Percentiles rank a stretch among this genome's conserved stretches.
Evolutionary conservation across 805 yeast genomes (phyloP).

Genomic region (Millerago galiae): DNA sequence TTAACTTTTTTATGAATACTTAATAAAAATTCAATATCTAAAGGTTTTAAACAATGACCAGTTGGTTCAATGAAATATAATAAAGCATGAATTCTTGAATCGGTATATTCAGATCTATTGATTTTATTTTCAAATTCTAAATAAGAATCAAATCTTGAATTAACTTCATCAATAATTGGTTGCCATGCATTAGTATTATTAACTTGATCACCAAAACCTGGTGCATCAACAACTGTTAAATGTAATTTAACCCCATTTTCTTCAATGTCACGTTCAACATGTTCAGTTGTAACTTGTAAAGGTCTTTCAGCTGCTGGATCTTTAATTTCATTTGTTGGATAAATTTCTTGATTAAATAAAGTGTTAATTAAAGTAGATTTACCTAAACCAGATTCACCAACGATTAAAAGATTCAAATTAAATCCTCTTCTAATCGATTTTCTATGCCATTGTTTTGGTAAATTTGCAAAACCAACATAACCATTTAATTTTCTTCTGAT

Average conservation of each 20-base stretch:
- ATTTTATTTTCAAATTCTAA: constrained; percentile 86
- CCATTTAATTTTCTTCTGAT: constrained; percentile 82
- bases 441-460: constrained; percentile 98
- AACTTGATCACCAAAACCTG: constrained; percentile 90
- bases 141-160: constrained; percentile 77
- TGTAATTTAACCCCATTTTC: constrained; percentile 89
- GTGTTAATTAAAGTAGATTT: constrained; percentile 90
- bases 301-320: constrained; percentile 40
- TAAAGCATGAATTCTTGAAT: constrained; percentile 88
- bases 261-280: constrained; percentile 67
- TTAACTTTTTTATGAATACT: constrained; percentile 86
- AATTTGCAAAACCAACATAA: constrained; percentile 93
- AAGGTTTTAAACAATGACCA: constrained; percentile 84
- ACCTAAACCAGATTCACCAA: constrained; percentile 90
- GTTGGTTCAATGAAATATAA: constrained; percentile 95
- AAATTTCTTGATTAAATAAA: constrained; percentile 65
- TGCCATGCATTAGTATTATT: constrained; percentile 79
- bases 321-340: constrained; percentile 32
- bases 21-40: constrained; percentile 85
- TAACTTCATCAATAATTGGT: constrained; percentile 87
- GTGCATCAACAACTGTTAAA: constrained; percentile 80
- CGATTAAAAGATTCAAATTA: constrained; percentile 80
- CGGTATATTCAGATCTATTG: constrained; percentile 63
- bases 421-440: constrained; percentile 88
- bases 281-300: constrained; percentile 48